Conservation (phyloP, 2,329 filamentous ascomycete species). For the Monosporascus cannonballus region DNA sequence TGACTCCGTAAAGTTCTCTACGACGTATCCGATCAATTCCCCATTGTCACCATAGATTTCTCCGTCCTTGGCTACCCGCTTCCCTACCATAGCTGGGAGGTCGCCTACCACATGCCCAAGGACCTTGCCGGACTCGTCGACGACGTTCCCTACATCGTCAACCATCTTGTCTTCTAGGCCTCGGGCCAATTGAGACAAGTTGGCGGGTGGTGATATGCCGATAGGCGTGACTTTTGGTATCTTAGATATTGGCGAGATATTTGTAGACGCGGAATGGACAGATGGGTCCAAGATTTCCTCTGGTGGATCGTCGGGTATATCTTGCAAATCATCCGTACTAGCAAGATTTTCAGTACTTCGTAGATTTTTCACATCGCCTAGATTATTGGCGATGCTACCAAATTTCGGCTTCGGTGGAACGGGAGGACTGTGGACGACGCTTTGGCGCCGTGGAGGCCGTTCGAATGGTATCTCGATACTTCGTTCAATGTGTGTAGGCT, state of each 20-base stretch:
- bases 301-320: conserved; percentile 22
- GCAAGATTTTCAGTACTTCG: conserved; percentile 14
- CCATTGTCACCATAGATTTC: conserved; percentile 39
- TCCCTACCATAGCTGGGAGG: conserved; percentile 48
- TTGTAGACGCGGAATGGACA: conserved; percentile 28
- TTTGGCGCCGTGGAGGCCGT: conserved; percentile 17
- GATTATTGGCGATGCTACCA: conserved; percentile 8
- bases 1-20: conserved; percentile 31
- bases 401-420: conserved; percentile 5
- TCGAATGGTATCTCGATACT: conserved; percentile 26
- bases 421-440: conserved; percentile 8
- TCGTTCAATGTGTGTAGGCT: conserved; percentile 22
- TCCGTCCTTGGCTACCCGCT: conserved; percentile 38
- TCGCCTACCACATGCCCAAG: conserved; percentile 48
- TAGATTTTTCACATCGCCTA: conserved; percentile 18
- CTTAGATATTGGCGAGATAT: conserved; percentile 34
- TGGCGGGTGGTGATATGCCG: conserved; percentile 20
- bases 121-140: conserved; percentile 43
- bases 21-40: conserved; percentile 38
- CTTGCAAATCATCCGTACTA: conserved; percentile 15
- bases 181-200: conserved; percentile 29
- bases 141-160: conserved; percentile 49
- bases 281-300: conserved; percentile 27
- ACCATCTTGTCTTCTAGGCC: conserved; percentile 42
- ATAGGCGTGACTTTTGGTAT: conserved; percentile 38